Conservation (phyloP, 352 stramenopile genomes). For the Globisporangium acanthophoron region DNA sequence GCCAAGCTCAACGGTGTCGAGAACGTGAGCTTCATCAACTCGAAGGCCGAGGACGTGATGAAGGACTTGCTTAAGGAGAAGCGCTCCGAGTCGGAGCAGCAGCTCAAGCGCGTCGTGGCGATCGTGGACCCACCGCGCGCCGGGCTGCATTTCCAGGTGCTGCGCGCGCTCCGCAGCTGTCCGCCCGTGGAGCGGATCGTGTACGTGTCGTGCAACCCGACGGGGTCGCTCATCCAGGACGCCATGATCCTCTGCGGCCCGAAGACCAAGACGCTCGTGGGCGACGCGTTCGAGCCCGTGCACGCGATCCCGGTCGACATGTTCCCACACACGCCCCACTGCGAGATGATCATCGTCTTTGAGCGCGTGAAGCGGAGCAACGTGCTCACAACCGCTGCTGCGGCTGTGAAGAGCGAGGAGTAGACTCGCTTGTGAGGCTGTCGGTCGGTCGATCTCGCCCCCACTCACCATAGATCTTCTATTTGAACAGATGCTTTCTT, state of each 20-base stretch:
- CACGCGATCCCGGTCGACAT: conserved; percentile 96
- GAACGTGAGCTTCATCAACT: conserved; percentile 90
- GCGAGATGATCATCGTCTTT: conserved; percentile 98
- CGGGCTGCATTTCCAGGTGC: conserved; percentile 91
- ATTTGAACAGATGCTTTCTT: not conserved
- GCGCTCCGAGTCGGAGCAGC: conserved; percentile 38
- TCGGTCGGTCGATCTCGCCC: not conserved
- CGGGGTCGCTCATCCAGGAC: conserved; percentile 89
- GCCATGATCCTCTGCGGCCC: conserved; percentile 89
- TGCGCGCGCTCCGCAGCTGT: conserved; percentile 82
- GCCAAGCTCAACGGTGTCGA: conserved; percentile 76
- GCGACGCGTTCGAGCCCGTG: conserved; percentile 89
- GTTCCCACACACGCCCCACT: conserved; percentile 98
- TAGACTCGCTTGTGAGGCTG: not conserved
- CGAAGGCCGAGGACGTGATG: conserved; percentile 90
- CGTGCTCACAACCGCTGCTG: conserved; percentile 1
- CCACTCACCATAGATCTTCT: not conserved
- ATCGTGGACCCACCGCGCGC: conserved; percentile 97
- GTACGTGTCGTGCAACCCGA: conserved; percentile 99
- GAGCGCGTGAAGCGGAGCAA: conserved; percentile 69
- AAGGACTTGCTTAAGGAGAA: conserved; percentile 69
- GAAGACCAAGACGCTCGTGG: conserved; percentile 90
- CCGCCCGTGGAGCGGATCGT: conserved; percentile 87
- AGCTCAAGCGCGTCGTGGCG: conserved; percentile 85
- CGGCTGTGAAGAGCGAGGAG: not conserved